These are phyloP conservation scores for Beta corolliflora DNA, from an alignment of 179 eudicot species.

Conservation along the genomic window DNA sequence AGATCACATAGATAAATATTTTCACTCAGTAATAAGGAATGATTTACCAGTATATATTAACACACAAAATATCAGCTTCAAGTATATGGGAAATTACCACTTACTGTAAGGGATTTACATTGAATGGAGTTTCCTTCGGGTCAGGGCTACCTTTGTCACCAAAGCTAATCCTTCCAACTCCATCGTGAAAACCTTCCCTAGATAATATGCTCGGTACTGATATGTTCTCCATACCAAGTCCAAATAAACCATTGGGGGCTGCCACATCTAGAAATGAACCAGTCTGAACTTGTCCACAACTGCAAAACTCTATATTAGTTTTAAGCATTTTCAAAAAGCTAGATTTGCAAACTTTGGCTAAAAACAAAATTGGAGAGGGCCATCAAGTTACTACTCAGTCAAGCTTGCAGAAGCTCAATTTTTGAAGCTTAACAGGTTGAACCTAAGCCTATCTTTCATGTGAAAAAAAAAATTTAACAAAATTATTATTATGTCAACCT, in stretches of 20 bases:
- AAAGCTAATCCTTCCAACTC: conserved; percentile 81
- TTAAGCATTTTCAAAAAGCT: no score
- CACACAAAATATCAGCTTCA: conserved; percentile 16
- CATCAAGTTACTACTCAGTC: not conserved
- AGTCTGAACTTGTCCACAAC: conserved; percentile 88
- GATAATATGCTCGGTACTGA: conserved; percentile 91
- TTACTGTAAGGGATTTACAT: conserved; percentile 65
- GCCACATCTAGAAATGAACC: conserved; percentile 92
- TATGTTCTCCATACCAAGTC: conserved; percentile 82
- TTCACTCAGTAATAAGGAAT: conserved; percentile 11
- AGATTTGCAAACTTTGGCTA: no score
- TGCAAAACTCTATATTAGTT: conserved; percentile 36
- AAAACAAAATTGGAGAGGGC: not conserved
- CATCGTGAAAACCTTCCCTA: conserved; percentile 68
- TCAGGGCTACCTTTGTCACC: conserved; percentile 85
- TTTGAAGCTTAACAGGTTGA: not conserved
- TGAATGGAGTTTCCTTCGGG: conserved; percentile 81
- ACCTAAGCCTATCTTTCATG: not conserved
- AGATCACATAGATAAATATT: conserved; percentile 13
- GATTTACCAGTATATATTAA: not conserved
- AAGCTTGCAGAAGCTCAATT: not conserved
- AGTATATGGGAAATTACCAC: conserved; percentile 43
- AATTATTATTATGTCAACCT: not conserved
- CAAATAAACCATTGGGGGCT: conserved; percentile 95
- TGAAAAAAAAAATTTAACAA: not conserved